Evolutionary conservation across 805 yeast species (phyloP), one percentile per base, ranked within the genome.

Genomic region (Starmerella bombi): DNA sequence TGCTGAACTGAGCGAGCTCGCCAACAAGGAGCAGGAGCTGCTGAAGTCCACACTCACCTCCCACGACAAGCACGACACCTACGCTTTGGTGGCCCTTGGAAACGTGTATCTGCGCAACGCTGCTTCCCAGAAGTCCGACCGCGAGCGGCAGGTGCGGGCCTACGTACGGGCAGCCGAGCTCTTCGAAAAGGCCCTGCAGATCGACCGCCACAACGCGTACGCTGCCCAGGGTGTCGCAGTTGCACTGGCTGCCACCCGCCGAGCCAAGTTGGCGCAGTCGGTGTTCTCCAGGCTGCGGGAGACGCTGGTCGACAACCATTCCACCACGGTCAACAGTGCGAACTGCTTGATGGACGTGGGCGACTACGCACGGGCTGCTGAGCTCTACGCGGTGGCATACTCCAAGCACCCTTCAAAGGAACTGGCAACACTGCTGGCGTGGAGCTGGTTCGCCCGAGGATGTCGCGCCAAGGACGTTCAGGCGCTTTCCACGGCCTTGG

Each of bases 211-310:
- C 50, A 83, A 88, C 57, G 88, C 86, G 1, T 91, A 78, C 63
- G 99, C 98, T 4, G 97, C 98, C 1, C 98, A 91, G 60, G 99
- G 99, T 41, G 69, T 91, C 46, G 97, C 96, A 1, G 84, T 91
- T 41, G 75, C 85, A 4, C 80, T 84, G 59, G 93, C 93, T 9
- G 96, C 88, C 54, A 78, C 77, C 53, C 77, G 81, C 50, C 57
- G 56, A 19, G 63, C 74, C 25, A 75, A 74, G 20, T 68, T 77
- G 45, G 94, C 97, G 0, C 67, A 86, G 53, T 93, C 83, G 50
- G 77, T 86, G 34, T 76, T 91, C 54, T 72, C 93, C 59, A 84
- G 86, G 51, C 75, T 86, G 40, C 73, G 95, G 55, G 98, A 91
- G 53, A 79, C 96, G 4, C 66, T 86, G 49, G 30, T 27, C 12